Conservation (phyloP, 2,329 filamentous ascomycete genomes). For the Colletotrichum gigasporum region DNA sequence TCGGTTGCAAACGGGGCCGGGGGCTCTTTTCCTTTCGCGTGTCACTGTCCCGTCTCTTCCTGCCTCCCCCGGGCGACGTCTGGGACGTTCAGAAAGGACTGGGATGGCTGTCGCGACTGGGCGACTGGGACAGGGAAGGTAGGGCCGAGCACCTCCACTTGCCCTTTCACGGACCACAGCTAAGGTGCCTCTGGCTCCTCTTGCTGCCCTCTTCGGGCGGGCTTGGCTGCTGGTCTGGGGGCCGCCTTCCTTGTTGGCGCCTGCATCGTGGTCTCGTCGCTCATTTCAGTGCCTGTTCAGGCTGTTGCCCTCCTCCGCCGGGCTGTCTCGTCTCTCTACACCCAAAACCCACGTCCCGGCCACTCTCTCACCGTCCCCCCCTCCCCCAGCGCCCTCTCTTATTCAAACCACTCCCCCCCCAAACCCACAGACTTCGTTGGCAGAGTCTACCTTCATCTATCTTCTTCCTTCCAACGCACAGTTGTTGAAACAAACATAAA, state of each 20-base stretch:
- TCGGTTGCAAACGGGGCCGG: neutral
- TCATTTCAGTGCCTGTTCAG: constrained; percentile 5
- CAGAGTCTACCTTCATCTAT: constrained; percentile 55
- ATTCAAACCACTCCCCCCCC: constrained; percentile 24
- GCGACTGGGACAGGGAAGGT: constrained; percentile 9
- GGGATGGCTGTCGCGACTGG: neutral
- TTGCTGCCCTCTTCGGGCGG: neutral
- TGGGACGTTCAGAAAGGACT: neutral
- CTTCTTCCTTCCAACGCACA: constrained; percentile 18
- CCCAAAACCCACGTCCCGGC: constrained; percentile 20
- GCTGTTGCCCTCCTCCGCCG: neutral
- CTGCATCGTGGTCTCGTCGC: constrained; percentile 16
- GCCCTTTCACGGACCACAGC: constrained; percentile 10
- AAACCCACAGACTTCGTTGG: constrained; percentile 61
- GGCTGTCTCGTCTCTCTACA: constrained; percentile 15
- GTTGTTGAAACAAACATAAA: constrained; percentile 34
- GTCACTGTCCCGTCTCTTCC: constrained; percentile 10
- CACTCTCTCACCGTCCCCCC: neutral
- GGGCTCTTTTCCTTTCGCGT: neutral
- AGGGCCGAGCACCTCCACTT: constrained; percentile 21
- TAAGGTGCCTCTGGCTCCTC: neutral
- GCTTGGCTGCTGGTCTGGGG: constrained; percentile 14
- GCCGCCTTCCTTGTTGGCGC: constrained; percentile 15
- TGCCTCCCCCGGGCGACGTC: neutral
- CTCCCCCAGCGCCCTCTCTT: constrained; percentile 17